Percentiles rank a stretch among this genome's conserved stretches.
Conservation (phyloP, 2,329 filamentous ascomycete genomes). For the Alternaria hordeiaustralica region DNA sequence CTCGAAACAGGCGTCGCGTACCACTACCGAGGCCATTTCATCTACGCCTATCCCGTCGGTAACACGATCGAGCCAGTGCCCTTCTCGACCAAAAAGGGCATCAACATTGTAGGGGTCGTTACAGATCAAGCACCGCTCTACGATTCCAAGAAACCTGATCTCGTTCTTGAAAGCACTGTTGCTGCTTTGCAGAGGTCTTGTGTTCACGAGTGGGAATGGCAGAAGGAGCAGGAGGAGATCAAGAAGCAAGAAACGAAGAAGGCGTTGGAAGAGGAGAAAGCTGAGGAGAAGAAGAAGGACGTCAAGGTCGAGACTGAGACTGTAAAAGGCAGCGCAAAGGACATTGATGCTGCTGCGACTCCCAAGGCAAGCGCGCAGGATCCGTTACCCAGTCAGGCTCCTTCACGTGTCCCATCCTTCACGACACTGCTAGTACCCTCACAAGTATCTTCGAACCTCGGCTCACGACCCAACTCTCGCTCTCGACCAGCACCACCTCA, state of each 20-base stretch:
- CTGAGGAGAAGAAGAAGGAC: background rate
- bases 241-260: background rate
- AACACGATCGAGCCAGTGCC: slow-evolving; percentile 30
- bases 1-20: slow-evolving; percentile 36
- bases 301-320: background rate
- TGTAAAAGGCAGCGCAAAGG: background rate
- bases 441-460: background rate
- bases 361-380: background rate
- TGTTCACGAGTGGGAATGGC: slow-evolving; percentile 4
- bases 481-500: background rate
- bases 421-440: background rate
- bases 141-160: background rate
- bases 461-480: background rate
- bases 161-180: slow-evolving; percentile 17
- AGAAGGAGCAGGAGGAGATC: slow-evolving; percentile 8
- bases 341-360: background rate
- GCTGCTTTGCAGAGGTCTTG: slow-evolving; percentile 18
- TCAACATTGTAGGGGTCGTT: slow-evolving; percentile 20
- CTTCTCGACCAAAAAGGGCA: slow-evolving; percentile 26
- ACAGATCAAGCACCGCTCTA: slow-evolving; percentile 17
- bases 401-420: background rate
- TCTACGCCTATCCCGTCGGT: slow-evolving; percentile 26
- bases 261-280: background rate
- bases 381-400: background rate
- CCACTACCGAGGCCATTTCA: slow-evolving; percentile 39